These are phyloP conservation scores for Amauroascus niger DNA, from an alignment of 2,329 filamentous ascomycete genomes.

Conservation along the genomic window DNA sequence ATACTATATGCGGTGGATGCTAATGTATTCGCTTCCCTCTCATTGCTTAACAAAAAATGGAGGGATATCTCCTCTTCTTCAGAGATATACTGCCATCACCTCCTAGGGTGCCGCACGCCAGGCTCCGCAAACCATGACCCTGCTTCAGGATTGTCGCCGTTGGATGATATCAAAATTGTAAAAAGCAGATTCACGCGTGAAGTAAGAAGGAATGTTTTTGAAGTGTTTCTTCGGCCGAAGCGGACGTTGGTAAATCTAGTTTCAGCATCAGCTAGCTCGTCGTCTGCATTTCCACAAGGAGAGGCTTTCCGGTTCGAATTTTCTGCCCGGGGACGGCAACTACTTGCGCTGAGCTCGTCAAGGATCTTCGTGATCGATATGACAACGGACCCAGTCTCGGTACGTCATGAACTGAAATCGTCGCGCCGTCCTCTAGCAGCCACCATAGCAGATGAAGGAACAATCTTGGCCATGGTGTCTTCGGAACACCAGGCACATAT, in stretches of 20 bases:
- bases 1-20: conserved; percentile 41
- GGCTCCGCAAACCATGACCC: conserved; percentile 29
- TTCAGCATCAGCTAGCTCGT: conserved; percentile 74
- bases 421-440: conserved; percentile 63
- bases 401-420: conserved; percentile 71
- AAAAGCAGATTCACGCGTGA: conserved; percentile 59
- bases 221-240: conserved; percentile 60
- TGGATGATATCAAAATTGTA: conserved; percentile 48
- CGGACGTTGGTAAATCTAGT: conserved; percentile 68
- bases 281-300: conserved; percentile 65
- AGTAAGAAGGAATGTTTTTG: conserved; percentile 67
- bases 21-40: conserved; percentile 40
- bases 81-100: conserved; percentile 40
- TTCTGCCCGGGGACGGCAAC: conserved; percentile 62
- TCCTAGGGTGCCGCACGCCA: conserved; percentile 28
- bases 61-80: conserved; percentile 34
- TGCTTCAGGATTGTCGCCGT: conserved; percentile 26
- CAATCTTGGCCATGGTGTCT: conserved; percentile 66
- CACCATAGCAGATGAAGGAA: conserved; percentile 69
- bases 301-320: conserved; percentile 79
- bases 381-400: conserved; percentile 48
- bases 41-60: conserved; percentile 39
- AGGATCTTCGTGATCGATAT: conserved; percentile 71
- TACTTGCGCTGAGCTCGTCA: conserved; percentile 77
- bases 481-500: conserved; percentile 76